Evolutionary conservation across 2,329 filamentous ascomycete species (phyloP).

Genomic region (Aspergillus niger): DNA sequence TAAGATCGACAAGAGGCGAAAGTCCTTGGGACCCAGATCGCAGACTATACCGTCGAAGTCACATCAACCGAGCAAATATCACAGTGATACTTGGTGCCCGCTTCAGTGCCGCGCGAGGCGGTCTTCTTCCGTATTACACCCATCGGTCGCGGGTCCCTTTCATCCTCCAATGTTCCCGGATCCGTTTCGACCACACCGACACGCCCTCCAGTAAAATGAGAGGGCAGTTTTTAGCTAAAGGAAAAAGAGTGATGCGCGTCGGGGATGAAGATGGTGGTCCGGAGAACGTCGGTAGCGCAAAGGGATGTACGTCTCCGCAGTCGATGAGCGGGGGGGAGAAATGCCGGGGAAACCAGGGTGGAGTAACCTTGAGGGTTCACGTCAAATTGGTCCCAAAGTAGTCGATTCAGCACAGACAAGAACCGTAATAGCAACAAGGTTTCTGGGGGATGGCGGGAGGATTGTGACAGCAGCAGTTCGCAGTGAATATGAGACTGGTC

Average conservation of each 20-base stretch:
- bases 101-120: slow-evolving; percentile 78
- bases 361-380: neutral
- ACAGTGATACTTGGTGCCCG: slow-evolving; percentile 93
- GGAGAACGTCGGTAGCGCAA: slow-evolving; percentile 10
- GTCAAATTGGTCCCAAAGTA: neutral
- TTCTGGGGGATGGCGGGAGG: neutral
- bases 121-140: slow-evolving; percentile 97
- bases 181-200: slow-evolving; percentile 33
- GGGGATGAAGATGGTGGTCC: slow-evolving; percentile 1
- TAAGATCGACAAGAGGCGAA: neutral
- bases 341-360: slow-evolving; percentile 6
- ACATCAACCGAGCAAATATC: slow-evolving; percentile 97
- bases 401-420: neutral
- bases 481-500: slow-evolving; percentile 12
- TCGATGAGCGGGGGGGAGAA: slow-evolving; percentile 13
- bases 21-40: slow-evolving; percentile 7
- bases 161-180: slow-evolving; percentile 42
- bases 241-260: neutral
- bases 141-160: slow-evolving; percentile 59
- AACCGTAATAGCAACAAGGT: neutral
- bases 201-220: slow-evolving; percentile 32
- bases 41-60: slow-evolving; percentile 75
- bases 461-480: slow-evolving; percentile 9
- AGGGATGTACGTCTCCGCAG: slow-evolving; percentile 25
- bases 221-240: slow-evolving; percentile 25